Conservation (phyloP, 768 basidiomycete genomes). For the Pisolithus tinctorius region DNA sequence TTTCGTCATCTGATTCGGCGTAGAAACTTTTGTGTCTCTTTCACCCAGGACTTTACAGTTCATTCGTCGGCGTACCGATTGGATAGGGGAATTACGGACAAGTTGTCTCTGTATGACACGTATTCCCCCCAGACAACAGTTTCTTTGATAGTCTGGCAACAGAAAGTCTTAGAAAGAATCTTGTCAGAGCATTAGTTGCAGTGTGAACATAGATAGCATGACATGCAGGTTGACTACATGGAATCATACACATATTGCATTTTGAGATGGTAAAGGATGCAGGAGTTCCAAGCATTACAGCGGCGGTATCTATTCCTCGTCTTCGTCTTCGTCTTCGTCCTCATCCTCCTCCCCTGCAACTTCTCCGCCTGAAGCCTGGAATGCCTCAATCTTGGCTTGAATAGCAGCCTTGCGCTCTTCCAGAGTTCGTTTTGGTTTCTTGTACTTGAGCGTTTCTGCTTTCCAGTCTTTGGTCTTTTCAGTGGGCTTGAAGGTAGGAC, state of each 20-base stretch:
- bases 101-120: conserved; percentile 37
- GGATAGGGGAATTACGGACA: conserved; percentile 33
- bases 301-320: conserved; percentile 48
- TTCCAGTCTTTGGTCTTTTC: conserved; percentile 93
- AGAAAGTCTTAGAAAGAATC: conserved; percentile 39
- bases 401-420: conserved; percentile 77
- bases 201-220: conserved; percentile 9
- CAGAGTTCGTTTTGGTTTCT: conserved; percentile 58
- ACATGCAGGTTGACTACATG: not conserved
- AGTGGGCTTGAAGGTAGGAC: conserved; percentile 83
- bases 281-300: not conserved
- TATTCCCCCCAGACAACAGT: conserved; percentile 27
- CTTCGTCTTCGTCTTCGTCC: conserved; percentile 31
- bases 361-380: conserved; percentile 59
- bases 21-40: conserved; percentile 62
- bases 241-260: conserved; percentile 14
- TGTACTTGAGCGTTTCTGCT: conserved; percentile 71
- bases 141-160: conserved; percentile 52
- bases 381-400: conserved; percentile 83
- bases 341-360: conserved; percentile 38
- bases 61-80: conserved; percentile 54
- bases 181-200: conserved; percentile 17
- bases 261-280: conserved; percentile 3
- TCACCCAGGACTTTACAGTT: conserved; percentile 42
- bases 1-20: not conserved